A percentile compares a stretch with the other conserved stretches of the same genome.
Evolutionary conservation across 1,284 basidiomycete genomes (phyloP).

Genomic region (Ceratobasidium sp.): DNA sequence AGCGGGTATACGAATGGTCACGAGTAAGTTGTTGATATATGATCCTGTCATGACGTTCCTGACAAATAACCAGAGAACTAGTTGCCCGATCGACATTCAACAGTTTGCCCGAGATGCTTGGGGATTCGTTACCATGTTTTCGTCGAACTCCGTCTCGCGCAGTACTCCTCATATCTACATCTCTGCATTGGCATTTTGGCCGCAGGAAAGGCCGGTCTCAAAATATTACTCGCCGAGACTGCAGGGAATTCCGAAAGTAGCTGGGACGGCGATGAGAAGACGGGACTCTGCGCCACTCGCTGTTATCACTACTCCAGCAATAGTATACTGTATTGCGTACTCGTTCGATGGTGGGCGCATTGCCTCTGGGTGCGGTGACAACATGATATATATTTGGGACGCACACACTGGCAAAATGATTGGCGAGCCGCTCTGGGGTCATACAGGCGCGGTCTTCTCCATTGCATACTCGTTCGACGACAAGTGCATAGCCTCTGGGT

Average conservation of each 20-base stretch:
- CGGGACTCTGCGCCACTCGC: neutral
- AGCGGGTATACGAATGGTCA: neutral
- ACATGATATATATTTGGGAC: neutral
- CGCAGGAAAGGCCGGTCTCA: neutral
- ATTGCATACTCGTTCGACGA: no score
- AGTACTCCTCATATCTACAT: conserved; percentile 32
- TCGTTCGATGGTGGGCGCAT: neutral
- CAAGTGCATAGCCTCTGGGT: no score
- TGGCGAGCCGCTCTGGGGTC: no score
- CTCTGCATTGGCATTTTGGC: conserved; percentile 10
- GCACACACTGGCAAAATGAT: no score
- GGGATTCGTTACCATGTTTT: neutral
- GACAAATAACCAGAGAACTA: neutral
- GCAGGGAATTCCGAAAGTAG: neutral
- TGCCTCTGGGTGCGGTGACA: neutral
- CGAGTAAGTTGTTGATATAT: conserved; percentile 8
- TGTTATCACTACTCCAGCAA: neutral
- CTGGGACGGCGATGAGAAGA: neutral
- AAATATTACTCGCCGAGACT: neutral
- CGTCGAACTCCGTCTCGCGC: neutral
- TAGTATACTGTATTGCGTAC: neutral
- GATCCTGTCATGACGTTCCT: neutral
- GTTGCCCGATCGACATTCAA: neutral
- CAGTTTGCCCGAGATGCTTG: conserved; percentile 6
- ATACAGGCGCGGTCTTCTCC: no score